phyloP scores from a whole-genome alignment of 2,329 filamentous ascomycete genomes.

The Parasarocladium wereldwijsianum region DNA sequence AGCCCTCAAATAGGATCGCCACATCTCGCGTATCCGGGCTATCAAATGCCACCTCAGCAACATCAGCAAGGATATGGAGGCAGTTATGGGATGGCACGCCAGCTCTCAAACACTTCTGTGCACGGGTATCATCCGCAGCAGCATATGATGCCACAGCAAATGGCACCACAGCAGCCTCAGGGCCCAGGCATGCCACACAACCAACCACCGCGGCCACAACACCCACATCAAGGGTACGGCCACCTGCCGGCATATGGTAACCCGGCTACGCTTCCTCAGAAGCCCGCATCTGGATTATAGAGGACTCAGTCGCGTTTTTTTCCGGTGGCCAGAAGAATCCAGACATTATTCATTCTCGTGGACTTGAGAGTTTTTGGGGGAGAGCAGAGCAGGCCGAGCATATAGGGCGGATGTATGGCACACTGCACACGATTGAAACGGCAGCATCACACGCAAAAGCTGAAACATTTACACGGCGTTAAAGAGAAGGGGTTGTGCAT shows the following conservation, averaged over 20 bases:
- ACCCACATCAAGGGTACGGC: slow-evolving; percentile 26
- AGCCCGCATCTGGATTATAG: slow-evolving; percentile 36
- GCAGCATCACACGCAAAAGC: too few species aligned
- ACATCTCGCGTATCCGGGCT: slow-evolving; percentile 33
- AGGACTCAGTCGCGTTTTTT: too few species aligned
- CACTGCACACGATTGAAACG: too few species aligned
- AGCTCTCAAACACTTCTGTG: slow-evolving; percentile 39
- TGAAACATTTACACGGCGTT: too few species aligned
- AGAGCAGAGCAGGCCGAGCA: too few species aligned
- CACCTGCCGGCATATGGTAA: slow-evolving; percentile 44
- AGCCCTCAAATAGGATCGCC: slow-evolving; percentile 38
- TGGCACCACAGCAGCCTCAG: slow-evolving; percentile 16
- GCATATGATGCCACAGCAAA: slow-evolving; percentile 12
- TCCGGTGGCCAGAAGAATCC: too few species aligned
- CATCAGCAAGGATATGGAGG: slow-evolving; percentile 30
- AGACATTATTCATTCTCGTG: too few species aligned
- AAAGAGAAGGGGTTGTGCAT: too few species aligned
- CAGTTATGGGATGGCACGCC: slow-evolving; percentile 40
- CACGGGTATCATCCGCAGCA: slow-evolving; percentile 31
- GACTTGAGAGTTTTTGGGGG: too few species aligned
- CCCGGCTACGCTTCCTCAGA: slow-evolving; percentile 43
- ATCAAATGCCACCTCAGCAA: slow-evolving; percentile 26
- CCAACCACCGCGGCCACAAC: slow-evolving; percentile 25
- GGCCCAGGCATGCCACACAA: slow-evolving; percentile 21
- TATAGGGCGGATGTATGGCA: too few species aligned